phyloP scores from a whole-genome alignment of 2,329 filamentous ascomycete species.

The Neopestalotiopsis clavispora region DNA sequence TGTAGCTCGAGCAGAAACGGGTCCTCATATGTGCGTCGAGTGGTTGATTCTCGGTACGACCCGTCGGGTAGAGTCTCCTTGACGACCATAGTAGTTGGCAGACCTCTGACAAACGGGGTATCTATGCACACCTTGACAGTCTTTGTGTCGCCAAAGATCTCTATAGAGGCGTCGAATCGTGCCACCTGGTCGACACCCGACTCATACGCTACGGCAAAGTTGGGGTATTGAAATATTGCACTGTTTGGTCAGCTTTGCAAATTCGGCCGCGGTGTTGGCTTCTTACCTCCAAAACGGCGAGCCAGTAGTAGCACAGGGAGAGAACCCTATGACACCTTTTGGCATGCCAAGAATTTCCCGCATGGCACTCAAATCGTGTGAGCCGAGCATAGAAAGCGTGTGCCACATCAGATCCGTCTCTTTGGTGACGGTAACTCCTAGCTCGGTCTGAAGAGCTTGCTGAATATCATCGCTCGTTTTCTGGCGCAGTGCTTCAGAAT shows the following conservation, averaged over 20 bases:
- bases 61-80: neutral
- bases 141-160: neutral
- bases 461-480: neutral
- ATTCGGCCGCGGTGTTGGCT: neutral
- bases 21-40: neutral
- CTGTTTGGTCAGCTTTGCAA: neutral
- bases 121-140: neutral
- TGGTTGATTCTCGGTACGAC: neutral
- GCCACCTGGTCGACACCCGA: neutral
- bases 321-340: neutral
- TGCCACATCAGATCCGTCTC: neutral
- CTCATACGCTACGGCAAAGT: neutral
- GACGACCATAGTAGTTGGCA: neutral
- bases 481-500: neutral
- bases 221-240: neutral
- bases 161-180: neutral
- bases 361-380: neutral
- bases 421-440: neutral
- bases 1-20: neutral
- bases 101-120: neutral
- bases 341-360: neutral
- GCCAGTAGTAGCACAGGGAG: neutral
- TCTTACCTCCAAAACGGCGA: neutral
- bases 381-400: slow-evolving; percentile 1
- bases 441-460: neutral